These are phyloP conservation scores for Leptodontidium sp. DNA, from an alignment of 2,329 filamentous ascomycete genomes.

Conservation along the genomic window DNA sequence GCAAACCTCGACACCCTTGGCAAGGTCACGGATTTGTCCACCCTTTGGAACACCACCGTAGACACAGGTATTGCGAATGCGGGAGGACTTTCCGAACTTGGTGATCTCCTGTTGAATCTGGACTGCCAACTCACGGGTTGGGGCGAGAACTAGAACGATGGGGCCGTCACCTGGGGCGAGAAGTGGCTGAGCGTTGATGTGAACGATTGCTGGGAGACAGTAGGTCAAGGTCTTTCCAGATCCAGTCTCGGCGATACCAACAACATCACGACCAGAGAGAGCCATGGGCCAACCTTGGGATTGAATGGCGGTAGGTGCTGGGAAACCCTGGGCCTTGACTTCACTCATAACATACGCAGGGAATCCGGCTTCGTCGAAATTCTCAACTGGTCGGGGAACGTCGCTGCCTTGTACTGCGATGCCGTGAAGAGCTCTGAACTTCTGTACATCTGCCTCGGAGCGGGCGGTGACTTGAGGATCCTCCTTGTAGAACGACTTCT, in stretches of 20 bases:
- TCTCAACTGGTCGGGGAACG: conserved; percentile 93
- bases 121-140: conserved; percentile 96
- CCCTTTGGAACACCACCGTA: conserved; percentile 99
- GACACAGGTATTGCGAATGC: conserved; percentile 98
- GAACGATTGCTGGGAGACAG: conserved; percentile 96
- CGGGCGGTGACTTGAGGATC: conserved; percentile 79
- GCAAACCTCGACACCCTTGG: conserved; percentile 95
- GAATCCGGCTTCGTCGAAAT: conserved; percentile 97
- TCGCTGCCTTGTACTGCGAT: conserved; percentile 83
- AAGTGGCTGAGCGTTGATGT: conserved; percentile 99
- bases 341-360: conserved; percentile 97
- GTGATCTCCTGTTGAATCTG: conserved; percentile 99
- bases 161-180: conserved; percentile 94
- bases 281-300: conserved; percentile 99
- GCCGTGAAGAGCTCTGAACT: conserved; percentile 84
- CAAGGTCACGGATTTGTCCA: conserved; percentile 93
- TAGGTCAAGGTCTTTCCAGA: conserved; percentile 99
- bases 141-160: conserved; percentile 94
- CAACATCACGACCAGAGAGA: conserved; percentile 95
- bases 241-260: conserved; percentile 98
- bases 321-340: conserved; percentile 97
- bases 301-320: conserved; percentile 93
- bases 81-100: conserved; percentile 97
- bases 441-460: conserved; percentile 80
- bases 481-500: conserved; percentile 99